Evolutionary conservation across 257 asterid genomes (phyloP).

Genomic region (Lycium ferocissimum): DNA sequence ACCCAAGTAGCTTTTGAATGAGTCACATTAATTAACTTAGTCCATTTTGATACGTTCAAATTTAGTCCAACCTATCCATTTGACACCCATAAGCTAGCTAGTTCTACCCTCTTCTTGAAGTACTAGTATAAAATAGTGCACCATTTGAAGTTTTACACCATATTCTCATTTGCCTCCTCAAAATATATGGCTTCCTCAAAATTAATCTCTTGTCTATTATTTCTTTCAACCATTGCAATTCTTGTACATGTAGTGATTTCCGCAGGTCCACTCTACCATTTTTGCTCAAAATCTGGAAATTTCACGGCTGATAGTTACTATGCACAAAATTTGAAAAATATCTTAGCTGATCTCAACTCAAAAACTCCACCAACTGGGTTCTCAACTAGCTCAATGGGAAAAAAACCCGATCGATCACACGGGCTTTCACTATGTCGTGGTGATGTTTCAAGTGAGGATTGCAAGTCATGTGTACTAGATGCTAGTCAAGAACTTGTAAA

Average conservation of each 20-base stretch:
- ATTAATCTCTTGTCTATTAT: conserved; percentile 14
- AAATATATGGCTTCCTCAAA: conserved; percentile 22
- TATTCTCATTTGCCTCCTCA: not conserved
- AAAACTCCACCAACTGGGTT: conserved; percentile 49
- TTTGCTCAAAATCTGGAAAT: conserved; percentile 45
- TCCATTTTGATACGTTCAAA: too few relatives aligned
- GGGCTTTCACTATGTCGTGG: conserved; percentile 56
- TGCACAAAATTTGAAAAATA: conserved; percentile 32
- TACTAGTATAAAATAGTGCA: not conserved
- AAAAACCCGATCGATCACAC: conserved; percentile 28
- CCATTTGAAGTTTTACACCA: not conserved
- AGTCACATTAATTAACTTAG: too few relatives aligned
- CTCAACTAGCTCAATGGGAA: conserved; percentile 38
- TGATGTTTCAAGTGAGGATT: conserved; percentile 37
- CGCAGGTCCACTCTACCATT: conserved; percentile 36
- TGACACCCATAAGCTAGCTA: not conserved
- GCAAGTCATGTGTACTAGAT: conserved; percentile 42
- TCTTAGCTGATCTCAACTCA: conserved; percentile 34
- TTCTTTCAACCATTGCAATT: not conserved
- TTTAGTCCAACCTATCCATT: too few relatives aligned
- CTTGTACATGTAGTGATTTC: conserved; percentile 25
- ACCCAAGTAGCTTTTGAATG: too few relatives aligned
- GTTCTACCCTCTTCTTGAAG: not conserved
- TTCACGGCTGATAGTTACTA: conserved; percentile 39
- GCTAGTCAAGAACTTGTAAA: conserved; percentile 37